Evolutionary conservation across 78 protist species (phyloP).

Genomic region (Ministeria vibrans): DNA sequence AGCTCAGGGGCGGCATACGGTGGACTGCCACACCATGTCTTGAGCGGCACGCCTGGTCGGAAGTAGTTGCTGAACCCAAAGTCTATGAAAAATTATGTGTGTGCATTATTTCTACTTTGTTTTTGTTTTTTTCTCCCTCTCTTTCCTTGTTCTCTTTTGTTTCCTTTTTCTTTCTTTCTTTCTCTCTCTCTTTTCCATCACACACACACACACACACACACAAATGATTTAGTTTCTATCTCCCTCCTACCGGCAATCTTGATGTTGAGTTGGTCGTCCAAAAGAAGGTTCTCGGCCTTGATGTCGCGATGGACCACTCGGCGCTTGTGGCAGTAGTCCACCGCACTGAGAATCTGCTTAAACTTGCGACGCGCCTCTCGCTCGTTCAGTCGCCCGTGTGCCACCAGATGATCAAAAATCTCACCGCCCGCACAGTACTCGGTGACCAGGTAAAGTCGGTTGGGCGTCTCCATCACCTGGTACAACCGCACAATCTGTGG

Average conservation of each 20-base stretch:
- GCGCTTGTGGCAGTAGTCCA: constrained; percentile 12
- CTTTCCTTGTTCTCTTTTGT: too few species aligned
- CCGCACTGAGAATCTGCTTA: constrained; percentile 43
- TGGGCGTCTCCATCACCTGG: background rate
- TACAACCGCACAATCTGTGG: background rate
- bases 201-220: too few species aligned
- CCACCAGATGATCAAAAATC: constrained; percentile 37
- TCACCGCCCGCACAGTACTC: constrained; percentile 42
- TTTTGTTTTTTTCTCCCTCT: too few species aligned
- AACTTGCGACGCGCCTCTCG: constrained; percentile 48
- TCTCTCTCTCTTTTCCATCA: too few species aligned
- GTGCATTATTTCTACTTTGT: too few species aligned
- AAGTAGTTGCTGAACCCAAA: constrained; percentile 62
- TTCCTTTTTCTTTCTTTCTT: too few species aligned
- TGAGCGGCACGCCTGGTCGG: constrained; percentile 40
- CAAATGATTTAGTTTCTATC: too few species aligned
- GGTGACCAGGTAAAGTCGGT: background rate
- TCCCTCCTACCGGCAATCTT: too few species aligned
- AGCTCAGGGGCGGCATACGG: too few species aligned
- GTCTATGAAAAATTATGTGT: too few species aligned
- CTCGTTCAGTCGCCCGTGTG: constrained; percentile 29
- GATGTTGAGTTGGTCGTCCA: constrained; percentile 65
- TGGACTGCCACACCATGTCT: too few species aligned
- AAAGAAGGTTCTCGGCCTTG: constrained; percentile 76
- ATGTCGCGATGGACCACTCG: constrained; percentile 43